phyloP scores from a whole-genome alignment of 2,329 filamentous ascomycete genomes.

The Chrysoporthe austroafricana region DNA sequence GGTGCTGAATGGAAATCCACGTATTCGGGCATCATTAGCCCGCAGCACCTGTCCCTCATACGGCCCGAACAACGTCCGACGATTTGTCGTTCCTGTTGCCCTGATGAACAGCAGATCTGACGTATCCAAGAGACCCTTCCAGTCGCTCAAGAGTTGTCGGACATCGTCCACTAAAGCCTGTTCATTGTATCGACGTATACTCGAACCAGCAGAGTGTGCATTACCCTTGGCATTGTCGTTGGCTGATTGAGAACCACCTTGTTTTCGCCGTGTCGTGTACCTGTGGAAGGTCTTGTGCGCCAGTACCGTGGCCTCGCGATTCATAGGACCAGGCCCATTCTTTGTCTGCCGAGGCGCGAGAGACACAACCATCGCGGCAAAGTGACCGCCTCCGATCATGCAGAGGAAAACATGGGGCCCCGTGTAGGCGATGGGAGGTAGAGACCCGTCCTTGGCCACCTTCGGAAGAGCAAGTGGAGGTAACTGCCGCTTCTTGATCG shows the following conservation, averaged over 20 bases:
- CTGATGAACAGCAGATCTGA: constrained; percentile 87
- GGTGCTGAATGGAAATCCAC: constrained; percentile 93
- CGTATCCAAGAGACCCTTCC: constrained; percentile 83
- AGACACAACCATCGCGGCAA: constrained; percentile 94
- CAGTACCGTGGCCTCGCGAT: constrained; percentile 83
- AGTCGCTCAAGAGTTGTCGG: constrained; percentile 76
- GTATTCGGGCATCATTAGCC: constrained; percentile 76
- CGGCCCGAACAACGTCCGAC: constrained; percentile 84
- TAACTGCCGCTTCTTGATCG: constrained; percentile 77
- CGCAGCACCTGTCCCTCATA: constrained; percentile 87
- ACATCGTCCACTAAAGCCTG: constrained; percentile 88
- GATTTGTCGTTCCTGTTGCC: constrained; percentile 84
- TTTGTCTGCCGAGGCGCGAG: constrained; percentile 80
- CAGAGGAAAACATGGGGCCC: constrained; percentile 92
- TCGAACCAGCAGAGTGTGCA: constrained; percentile 91
- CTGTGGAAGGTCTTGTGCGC: constrained; percentile 98
- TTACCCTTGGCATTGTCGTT: constrained; percentile 94
- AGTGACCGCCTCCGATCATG: constrained; percentile 98
- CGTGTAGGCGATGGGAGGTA: constrained; percentile 60
- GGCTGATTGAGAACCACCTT: constrained; percentile 91
- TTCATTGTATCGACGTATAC: constrained; percentile 91
- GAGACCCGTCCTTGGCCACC: constrained; percentile 60
- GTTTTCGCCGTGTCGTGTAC: constrained; percentile 94
- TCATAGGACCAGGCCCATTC: constrained; percentile 68
- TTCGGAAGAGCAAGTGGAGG: constrained; percentile 60